Evolutionary conservation across 2,329 filamentous ascomycete genomes (phyloP), one percentile per base, ranked within the genome.

Genomic region (Claviceps africana): DNA sequence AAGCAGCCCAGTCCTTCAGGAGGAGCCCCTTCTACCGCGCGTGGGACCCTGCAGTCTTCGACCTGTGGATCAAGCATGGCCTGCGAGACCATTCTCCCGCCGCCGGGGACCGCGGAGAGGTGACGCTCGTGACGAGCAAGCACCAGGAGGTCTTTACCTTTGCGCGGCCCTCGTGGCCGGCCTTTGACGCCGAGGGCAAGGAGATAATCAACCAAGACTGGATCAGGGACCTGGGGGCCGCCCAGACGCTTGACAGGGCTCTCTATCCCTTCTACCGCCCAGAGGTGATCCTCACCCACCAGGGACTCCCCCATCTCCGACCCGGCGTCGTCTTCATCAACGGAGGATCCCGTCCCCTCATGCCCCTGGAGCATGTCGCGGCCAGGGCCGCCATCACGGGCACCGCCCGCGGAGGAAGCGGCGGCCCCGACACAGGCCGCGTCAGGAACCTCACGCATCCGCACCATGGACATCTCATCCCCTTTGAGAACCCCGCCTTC

Each of bases 1-100:
- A 74, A 2, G 91, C 91, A 21, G 76, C 74, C 51, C 76, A 75
- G 13, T 70, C 79, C 11, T 89, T 95, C 68, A 68, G 70, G 50
- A 77, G 77, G 51, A 85, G 61, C 53, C 56, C 58, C 0, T 95
- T 95, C 70, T 96, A 95, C 68, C 74, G 81, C 56, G 60, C 76
- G 11, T 97, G 91, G 91, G 88, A 97, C 61, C 73, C 78, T 1
- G 77, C 89, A 46, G 89, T 90, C 0, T 73, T 96, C 0, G 80
- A 89, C 11, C 58, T 57, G 2, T 70, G 64, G 62, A 68, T 89
- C 45, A 59, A 78, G 53, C 75, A 86, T 62, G 90, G 89, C 13
- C 70, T 96, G n/a, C 78, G 86, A n/a, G 76, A 84, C 17, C 72
- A 83, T 2, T 59, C 72, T 3, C 1, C 57, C 8, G 48, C 56